Evolutionary conservation across 1,139 yeast genomes (phyloP).

Genomic region (Blastobotrys serpentis): DNA sequence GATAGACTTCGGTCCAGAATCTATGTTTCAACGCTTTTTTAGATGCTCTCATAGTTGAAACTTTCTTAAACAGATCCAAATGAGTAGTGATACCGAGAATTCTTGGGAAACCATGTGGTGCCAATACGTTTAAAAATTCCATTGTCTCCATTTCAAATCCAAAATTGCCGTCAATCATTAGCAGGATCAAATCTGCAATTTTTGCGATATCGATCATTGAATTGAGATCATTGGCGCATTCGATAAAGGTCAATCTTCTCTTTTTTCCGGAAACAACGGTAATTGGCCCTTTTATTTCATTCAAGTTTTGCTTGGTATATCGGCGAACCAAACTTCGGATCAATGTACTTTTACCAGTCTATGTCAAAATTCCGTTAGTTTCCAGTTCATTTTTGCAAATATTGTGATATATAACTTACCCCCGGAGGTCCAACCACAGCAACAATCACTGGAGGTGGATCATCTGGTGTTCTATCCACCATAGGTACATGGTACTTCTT

Average conservation of each 20-base stretch:
- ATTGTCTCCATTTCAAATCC: slow-evolving; percentile 99
- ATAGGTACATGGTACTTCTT: slow-evolving; percentile 91
- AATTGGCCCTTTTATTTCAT: slow-evolving; percentile 91
- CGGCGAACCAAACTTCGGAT: slow-evolving; percentile 86
- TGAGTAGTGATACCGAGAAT: slow-evolving; percentile 96
- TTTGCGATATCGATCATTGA: slow-evolving; percentile 97
- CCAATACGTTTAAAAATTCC: slow-evolving; percentile 95
- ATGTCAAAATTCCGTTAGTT: no score
- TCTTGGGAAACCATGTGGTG: slow-evolving; percentile 98
- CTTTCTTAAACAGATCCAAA: slow-evolving; percentile 88
- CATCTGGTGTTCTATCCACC: slow-evolving; percentile 97
- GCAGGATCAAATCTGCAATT: slow-evolving; percentile 85
- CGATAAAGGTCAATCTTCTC: slow-evolving; percentile 88
- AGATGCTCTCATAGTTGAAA: slow-evolving; percentile 83
- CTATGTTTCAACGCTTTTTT: slow-evolving; percentile 91
- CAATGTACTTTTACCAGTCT: slow-evolving; percentile 89
- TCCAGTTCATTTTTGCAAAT: no score
- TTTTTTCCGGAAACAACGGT: slow-evolving; percentile 98
- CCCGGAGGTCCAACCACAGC: slow-evolving; percentile 99
- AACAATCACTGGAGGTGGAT: slow-evolving; percentile 94
- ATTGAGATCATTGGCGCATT: slow-evolving; percentile 87
- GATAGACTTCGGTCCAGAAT: slow-evolving; percentile 99
- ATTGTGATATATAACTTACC: no score
- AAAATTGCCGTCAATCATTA: slow-evolving; percentile 93
- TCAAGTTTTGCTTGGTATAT: slow-evolving; percentile 81